phyloP scores from a whole-genome alignment of 1,284 basidiomycete species.

The Leccinum proliferum region DNA sequence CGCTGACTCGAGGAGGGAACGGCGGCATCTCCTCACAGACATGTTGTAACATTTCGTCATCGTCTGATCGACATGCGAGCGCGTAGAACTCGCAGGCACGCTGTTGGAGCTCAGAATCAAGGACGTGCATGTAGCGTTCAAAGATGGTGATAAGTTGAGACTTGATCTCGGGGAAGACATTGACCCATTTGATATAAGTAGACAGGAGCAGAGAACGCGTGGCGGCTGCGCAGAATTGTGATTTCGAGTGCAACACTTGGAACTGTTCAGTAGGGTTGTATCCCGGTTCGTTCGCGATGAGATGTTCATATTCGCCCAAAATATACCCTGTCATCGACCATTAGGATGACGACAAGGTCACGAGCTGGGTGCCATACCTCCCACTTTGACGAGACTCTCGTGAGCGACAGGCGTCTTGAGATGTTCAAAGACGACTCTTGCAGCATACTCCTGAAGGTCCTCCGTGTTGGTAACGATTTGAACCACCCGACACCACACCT shows the following conservation, averaged over 20 bases:
- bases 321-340: slow-evolving; percentile 67
- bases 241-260: slow-evolving; percentile 90
- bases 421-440: slow-evolving; percentile 90
- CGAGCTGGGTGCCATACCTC: slow-evolving; percentile 48
- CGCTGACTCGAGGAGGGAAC: slow-evolving; percentile 92
- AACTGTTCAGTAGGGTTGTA: slow-evolving; percentile 96
- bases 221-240: slow-evolving; percentile 89
- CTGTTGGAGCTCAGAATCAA: slow-evolving; percentile 98
- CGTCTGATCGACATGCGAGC: slow-evolving; percentile 74
- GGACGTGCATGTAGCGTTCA: slow-evolving; percentile 94
- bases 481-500: slow-evolving; percentile 99
- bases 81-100: slow-evolving; percentile 96
- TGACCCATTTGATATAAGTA: slow-evolving; percentile 99
- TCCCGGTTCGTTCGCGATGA: slow-evolving; percentile 93
- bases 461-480: slow-evolving; percentile 99
- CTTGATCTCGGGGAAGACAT: slow-evolving; percentile 98
- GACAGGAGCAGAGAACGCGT: slow-evolving; percentile 92
- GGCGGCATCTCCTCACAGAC: slow-evolving; percentile 99
- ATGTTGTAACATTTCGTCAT: slow-evolving; percentile 89
- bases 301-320: slow-evolving; percentile 94
- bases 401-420: slow-evolving; percentile 87
- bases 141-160: slow-evolving; percentile 92
- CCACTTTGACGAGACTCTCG: slow-evolving; percentile 97
- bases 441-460: slow-evolving; percentile 93
- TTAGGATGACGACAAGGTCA: slow-evolving; percentile 11